Base-by-base conservation (phyloP, 768 basidiomycete species). In the Pleurotus tuber-regium region DNA sequence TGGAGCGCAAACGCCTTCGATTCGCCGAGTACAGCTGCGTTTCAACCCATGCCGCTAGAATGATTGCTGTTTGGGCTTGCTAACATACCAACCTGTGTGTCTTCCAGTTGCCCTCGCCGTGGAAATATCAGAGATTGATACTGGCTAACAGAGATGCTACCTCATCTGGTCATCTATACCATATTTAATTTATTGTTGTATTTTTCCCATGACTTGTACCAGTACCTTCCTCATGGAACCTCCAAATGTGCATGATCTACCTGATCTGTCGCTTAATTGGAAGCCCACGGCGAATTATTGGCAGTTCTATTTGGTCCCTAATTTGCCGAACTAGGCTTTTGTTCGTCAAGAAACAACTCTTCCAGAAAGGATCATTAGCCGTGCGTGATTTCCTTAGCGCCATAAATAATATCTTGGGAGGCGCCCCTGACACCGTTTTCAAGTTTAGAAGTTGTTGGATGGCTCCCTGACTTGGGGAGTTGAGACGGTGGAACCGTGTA, bases 1-100 rank as follows among this genome's bases (percentile, higher is more conserved):
- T 76, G 75, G 74, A 77, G 74, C 58, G 50, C 59, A 19, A 55
- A 61, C 8, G 54, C 23, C 25, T 53, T 61, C 51, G n/a, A 36
- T 19, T 21, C 46, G 14, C n/a, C 46, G 31, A 26, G 31, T 35
- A 50, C 58, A 33, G 18, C 53, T 21, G 40, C 57, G 18, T 59
- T 59, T 35, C 63, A 55, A n/a, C 53, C 31, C n/a, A 19, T 19
- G 18, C 35, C 31, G 21, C 46, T 35, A 24, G 29, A 48, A 24
- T 48, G 31, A 48, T 10, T 24, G 19, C 18, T 10, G 46, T 21
- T 48, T 16, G 8, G 21, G 16, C 23, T 47, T 16, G 10, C 12
- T 28, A 9, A 19, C 35, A 30, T 11, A 2, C 11, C n/a, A 48
- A 21, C 31, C 11, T 48, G 46, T 48, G 29, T 35, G 31, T 35